These are phyloP conservation scores for Rhizophora apiculata DNA, from an alignment of 345 rosid genomes.

Conservation along the genomic window DNA sequence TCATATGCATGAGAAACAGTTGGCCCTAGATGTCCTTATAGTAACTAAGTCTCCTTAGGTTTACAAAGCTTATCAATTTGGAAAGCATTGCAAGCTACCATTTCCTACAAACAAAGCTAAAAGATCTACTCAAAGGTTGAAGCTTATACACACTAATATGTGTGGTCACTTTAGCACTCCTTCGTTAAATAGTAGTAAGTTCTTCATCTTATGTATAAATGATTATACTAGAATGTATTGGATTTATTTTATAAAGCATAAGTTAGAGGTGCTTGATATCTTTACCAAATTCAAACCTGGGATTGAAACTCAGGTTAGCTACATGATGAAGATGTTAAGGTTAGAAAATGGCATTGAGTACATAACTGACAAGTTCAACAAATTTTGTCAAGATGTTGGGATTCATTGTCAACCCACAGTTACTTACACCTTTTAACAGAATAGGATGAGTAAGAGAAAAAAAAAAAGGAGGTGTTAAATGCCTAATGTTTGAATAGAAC, in stretches of 20 bases:
- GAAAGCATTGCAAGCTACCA: not conserved
- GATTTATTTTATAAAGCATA: not conserved
- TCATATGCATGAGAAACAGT: not conserved
- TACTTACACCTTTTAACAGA: not conserved
- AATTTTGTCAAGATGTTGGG: not conserved
- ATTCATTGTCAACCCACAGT: not conserved
- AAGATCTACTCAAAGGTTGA: not conserved
- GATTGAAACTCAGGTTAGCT: not conserved
- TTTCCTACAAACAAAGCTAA: too few species aligned
- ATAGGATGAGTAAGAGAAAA: not conserved
- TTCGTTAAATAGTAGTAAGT: not conserved
- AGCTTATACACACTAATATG: not conserved
- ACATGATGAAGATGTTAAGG: not conserved
- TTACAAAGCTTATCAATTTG: not conserved
- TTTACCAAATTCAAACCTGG: not conserved
- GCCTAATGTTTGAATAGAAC: not conserved
- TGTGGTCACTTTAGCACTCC: not conserved
- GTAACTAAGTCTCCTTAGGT: not conserved
- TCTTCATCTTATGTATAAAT: not conserved
- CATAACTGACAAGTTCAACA: not conserved
- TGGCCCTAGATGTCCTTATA: not conserved
- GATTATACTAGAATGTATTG: not conserved
- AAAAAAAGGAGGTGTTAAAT: not conserved
- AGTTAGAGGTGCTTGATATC: not conserved
- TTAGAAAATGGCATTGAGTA: not conserved